phyloP scores from a whole-genome alignment of 1,139 yeast species.

The Candida buenavistaensis region DNA sequence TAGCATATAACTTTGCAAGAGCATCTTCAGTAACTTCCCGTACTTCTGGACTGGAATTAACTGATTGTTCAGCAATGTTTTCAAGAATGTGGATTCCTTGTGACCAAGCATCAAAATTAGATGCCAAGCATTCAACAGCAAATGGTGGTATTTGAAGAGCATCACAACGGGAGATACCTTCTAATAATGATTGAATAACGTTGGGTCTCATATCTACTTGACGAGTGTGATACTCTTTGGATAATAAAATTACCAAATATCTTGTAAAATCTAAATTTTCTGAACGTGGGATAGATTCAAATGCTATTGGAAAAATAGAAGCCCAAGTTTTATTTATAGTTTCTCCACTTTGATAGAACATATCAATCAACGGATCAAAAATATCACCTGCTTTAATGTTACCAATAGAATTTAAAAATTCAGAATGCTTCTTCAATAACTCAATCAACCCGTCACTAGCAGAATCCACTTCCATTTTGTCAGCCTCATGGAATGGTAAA shows the following conservation, averaged over 20 bases:
- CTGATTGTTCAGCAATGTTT: constrained; percentile 64
- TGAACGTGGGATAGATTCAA: constrained; percentile 68
- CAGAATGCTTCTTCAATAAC: constrained; percentile 51
- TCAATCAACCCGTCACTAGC: constrained; percentile 21
- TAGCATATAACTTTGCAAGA: constrained; percentile 81
- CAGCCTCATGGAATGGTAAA: constrained; percentile 34
- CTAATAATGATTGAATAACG: constrained; percentile 80
- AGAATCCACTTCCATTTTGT: constrained; percentile 30
- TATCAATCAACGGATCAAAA: constrained; percentile 70
- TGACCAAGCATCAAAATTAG: constrained; percentile 90
- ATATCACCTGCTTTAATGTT: constrained; percentile 58
- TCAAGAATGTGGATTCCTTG: constrained; percentile 83
- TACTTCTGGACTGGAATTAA: constrained; percentile 69
- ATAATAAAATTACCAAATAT: constrained; percentile 71
- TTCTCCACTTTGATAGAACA: constrained; percentile 80
- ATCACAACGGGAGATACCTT: constrained; percentile 74
- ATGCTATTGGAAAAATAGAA: constrained; percentile 77
- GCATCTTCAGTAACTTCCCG: constrained; percentile 91
- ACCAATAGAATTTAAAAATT: constrained; percentile 48
- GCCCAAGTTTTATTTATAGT: constrained; percentile 87
- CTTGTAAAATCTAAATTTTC: constrained; percentile 84
- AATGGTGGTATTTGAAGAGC: constrained; percentile 91
- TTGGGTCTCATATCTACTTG: constrained; percentile 88
- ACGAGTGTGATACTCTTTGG: constrained; percentile 88
- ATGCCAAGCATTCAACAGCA: constrained; percentile 83